phyloP scores from a whole-genome alignment of 2,329 filamentous ascomycete genomes.

The Byssothecium circinans region DNA sequence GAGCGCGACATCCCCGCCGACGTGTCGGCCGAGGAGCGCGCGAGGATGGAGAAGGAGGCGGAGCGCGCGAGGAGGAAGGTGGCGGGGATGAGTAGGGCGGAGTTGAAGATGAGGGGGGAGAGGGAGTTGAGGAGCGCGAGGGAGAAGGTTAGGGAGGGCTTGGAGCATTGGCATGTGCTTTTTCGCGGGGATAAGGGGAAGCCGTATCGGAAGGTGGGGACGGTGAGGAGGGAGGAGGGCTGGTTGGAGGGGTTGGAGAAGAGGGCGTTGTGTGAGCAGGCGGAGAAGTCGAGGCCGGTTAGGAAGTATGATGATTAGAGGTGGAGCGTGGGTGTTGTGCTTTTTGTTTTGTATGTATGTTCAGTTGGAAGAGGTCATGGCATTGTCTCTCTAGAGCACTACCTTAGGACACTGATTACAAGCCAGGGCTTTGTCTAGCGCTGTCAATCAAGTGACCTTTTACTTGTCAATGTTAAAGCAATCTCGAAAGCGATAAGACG shows the following conservation, averaged over 20 bases:
- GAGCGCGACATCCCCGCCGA: slow-evolving; percentile 31
- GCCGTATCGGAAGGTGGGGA: slow-evolving; percentile 81
- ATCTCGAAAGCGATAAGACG: not conserved
- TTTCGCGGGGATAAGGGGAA: slow-evolving; percentile 69
- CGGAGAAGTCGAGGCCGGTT: slow-evolving; percentile 66
- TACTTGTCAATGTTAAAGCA: no score
- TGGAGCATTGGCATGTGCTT: slow-evolving; percentile 82
- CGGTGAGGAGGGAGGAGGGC: slow-evolving; percentile 65
- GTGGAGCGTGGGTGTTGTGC: not conserved
- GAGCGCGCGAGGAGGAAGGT: slow-evolving; percentile 13
- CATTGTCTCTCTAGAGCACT: no score
- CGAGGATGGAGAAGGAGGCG: slow-evolving; percentile 29
- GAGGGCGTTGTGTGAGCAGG: slow-evolving; percentile 69
- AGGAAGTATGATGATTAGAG: slow-evolving; percentile 37
- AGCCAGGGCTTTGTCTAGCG: no score
- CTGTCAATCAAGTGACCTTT: no score
- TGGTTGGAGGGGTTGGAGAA: slow-evolving; percentile 61
- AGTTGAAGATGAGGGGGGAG: slow-evolving; percentile 57
- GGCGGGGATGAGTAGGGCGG: slow-evolving; percentile 22
- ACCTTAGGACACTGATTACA: no score
- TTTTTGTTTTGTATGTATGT: no score
- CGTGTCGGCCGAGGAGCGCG: slow-evolving; percentile 26
- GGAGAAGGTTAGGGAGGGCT: slow-evolving; percentile 64
- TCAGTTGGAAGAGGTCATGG: no score
- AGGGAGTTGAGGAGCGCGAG: slow-evolving; percentile 67